These are phyloP conservation scores for Kondoa malvinella DNA, from an alignment of 768 basidiomycete species.

Conservation along the genomic window DNA sequence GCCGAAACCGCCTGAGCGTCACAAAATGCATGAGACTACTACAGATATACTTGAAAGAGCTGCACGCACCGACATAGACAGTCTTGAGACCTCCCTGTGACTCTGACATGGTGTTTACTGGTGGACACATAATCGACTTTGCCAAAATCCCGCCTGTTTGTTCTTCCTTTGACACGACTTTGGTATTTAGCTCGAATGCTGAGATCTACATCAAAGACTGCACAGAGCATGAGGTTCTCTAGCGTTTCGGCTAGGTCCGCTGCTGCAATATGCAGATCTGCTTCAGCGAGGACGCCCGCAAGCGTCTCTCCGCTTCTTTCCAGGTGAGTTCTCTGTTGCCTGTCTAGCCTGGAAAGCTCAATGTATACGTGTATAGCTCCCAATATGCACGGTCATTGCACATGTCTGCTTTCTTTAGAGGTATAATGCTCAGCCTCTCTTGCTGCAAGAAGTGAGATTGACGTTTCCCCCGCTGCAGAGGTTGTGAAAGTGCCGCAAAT, in stretches of 20 bases:
- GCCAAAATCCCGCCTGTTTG: too few relatives aligned
- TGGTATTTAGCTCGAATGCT: too few relatives aligned
- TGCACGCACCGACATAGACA: conserved; percentile 7
- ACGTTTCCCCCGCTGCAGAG: conserved; percentile 36
- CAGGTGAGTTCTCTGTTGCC: too few relatives aligned
- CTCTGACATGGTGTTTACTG: background rate
- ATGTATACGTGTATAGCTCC: background rate
- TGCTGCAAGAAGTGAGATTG: background rate
- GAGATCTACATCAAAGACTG: background rate
- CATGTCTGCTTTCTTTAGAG: background rate
- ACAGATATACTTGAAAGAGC: background rate
- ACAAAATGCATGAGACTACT: background rate
- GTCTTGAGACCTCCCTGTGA: conserved; percentile 8
- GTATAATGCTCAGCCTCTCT: background rate
- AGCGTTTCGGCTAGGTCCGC: too few relatives aligned
- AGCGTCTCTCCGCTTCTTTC: too few relatives aligned
- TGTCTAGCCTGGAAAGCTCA: background rate
- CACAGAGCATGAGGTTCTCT: background rate
- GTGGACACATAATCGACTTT: background rate
- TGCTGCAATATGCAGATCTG: background rate
- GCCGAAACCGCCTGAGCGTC: conserved; percentile 4
- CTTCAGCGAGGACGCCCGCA: too few relatives aligned
- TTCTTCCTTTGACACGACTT: too few relatives aligned
- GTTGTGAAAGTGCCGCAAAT: conserved; percentile 90
- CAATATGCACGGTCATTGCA: background rate